Evolutionary conservation across 371 early-diverging fungal genomes (phyloP).

Genomic region (Syncephalis plumigaleata): DNA sequence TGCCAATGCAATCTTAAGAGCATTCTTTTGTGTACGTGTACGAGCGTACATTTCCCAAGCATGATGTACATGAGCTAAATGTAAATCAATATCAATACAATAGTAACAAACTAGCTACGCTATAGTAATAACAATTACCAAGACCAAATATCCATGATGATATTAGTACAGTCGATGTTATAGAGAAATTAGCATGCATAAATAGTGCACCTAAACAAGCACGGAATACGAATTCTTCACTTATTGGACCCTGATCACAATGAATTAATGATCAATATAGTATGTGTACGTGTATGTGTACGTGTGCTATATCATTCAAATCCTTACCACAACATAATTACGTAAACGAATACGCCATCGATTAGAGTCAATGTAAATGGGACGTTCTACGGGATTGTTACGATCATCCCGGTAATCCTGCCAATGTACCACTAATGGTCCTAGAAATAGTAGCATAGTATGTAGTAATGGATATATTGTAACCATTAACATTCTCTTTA

Average conservation of each 20-base stretch:
- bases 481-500: neutral
- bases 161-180: constrained; percentile 5
- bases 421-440: constrained; percentile 7
- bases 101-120: too few relatives aligned
- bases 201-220: constrained; percentile 16
- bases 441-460: constrained; percentile 8
- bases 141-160: constrained; percentile 21
- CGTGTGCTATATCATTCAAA: too few relatives aligned
- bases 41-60: constrained; percentile 7
- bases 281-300: too few relatives aligned
- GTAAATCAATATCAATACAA: too few relatives aligned
- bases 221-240: constrained; percentile 24
- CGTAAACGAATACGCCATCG: neutral
- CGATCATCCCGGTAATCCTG: neutral
- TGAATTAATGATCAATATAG: too few relatives aligned
- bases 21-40: constrained; percentile 2
- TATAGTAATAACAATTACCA: constrained; percentile 9
- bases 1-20: constrained; percentile 1
- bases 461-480: neutral
- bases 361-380: neutral
- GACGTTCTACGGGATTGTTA: neutral
- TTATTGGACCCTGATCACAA: constrained; percentile 14
- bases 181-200: constrained; percentile 4
- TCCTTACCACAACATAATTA: constrained; percentile 2
- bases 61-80: constrained; percentile 18